These are phyloP conservation scores for Jamesozyma piceae DNA, from an alignment of 805 yeast species.

Conservation along the genomic window DNA sequence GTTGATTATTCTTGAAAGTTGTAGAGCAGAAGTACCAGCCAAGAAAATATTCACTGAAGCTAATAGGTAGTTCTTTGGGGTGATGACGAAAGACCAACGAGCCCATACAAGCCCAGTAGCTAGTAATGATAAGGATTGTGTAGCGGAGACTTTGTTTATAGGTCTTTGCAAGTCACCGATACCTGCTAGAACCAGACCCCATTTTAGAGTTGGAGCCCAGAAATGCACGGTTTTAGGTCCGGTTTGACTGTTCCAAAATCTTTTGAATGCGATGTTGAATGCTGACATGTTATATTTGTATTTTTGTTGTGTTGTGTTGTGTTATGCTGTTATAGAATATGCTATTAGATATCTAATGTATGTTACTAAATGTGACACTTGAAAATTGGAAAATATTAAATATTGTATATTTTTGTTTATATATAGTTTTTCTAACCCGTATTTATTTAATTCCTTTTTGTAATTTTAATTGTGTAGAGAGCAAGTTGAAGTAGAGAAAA, in stretches of 20 bases:
- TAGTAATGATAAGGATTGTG: slow-evolving; percentile 54
- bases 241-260: slow-evolving; percentile 75
- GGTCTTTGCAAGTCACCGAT: slow-evolving; percentile 80
- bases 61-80: slow-evolving; percentile 74
- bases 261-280: slow-evolving; percentile 37
- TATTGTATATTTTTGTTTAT: too few relatives aligned
- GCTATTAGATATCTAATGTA: background rate
- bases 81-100: slow-evolving; percentile 91
- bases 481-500: too few relatives aligned
- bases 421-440: background rate
- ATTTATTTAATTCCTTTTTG: too few relatives aligned
- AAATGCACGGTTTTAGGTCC: slow-evolving; percentile 97
- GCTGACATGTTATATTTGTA: slow-evolving; percentile 7
- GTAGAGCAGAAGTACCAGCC: slow-evolving; percentile 82
- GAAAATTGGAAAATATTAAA: too few relatives aligned
- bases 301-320: background rate
- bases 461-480: too few relatives aligned
- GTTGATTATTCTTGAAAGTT: slow-evolving; percentile 58
- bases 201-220: slow-evolving; percentile 74
- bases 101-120: slow-evolving; percentile 97
- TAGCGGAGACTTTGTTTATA: slow-evolving; percentile 81
- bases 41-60: slow-evolving; percentile 93
- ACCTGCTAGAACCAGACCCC: slow-evolving; percentile 92
- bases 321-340: background rate
- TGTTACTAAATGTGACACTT: background rate